Evolutionary conservation across 2,329 filamentous ascomycete species (phyloP), one percentile per base, ranked within the genome.

Genomic region (Herpotrichia juniperi): DNA sequence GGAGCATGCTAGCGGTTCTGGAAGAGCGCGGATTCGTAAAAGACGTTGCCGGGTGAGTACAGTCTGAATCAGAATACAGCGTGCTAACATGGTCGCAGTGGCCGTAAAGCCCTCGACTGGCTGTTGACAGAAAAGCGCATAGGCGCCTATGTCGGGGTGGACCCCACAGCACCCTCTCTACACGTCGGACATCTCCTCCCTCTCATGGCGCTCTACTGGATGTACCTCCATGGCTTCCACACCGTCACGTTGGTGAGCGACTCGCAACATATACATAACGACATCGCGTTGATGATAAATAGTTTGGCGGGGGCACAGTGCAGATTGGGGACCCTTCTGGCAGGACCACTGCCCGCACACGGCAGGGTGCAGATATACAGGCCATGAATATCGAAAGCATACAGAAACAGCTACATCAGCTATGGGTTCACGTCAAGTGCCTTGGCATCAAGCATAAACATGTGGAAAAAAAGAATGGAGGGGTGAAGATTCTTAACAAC

Each of bases 151-250:
- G 88, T 90, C 47, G 91, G 91, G 61, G 84, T 94, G 64, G 91
- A 96, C 67, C 90, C 91, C 4, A 94, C 91, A 0, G 90, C 89
- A 12, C 79, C 84, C 50, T 94, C 90, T 2, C 78, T 94, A 53
- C 91, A 96, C 64, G 79, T 94, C 42, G 91, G 91, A 51, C 90
- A 96, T 67, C 79, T 96, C 5, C 78, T 94, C 12, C 88, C 91
- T 19, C 79, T 93, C 48, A 94, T 94, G 90, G 84, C 89, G 14
- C 78, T 93, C 21, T 92, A 91, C 76, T 93, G 90, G 88, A 83
- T 93, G 78, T 91, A 91, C 75, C 79, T 92, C 58, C 80, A 92
- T 67, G 90, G 91, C 21, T 87, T 88, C 69, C 79, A 83, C 26
- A 81, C 87, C 22, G 78, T 89, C 44, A 87, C 84, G 32, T 77